Conservation (phyloP, 2,329 filamentous ascomycete species). For the Penicillium janthinellum region DNA sequence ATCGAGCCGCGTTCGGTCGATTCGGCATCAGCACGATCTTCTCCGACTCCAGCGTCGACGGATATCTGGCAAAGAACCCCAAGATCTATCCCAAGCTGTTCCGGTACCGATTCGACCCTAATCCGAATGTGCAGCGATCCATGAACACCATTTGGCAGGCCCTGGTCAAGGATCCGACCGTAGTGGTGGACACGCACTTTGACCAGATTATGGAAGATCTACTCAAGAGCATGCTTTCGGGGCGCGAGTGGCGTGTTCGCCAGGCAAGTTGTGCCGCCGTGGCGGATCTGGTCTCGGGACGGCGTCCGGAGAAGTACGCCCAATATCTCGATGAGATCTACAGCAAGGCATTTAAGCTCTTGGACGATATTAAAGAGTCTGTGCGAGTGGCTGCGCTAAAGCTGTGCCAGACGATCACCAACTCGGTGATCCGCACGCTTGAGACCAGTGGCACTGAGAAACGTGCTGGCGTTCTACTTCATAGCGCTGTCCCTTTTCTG, state of each 20-base stretch:
- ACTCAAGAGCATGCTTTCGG: conserved; percentile 74
- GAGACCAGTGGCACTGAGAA: conserved; percentile 70
- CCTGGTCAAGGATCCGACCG: conserved; percentile 82
- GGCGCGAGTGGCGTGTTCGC: conserved; percentile 89
- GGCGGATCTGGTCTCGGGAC: conserved; percentile 81
- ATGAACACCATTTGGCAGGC: conserved; percentile 99
- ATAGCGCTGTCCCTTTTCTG: conserved; percentile 85
- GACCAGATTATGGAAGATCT: conserved; percentile 87
- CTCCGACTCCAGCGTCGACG: conserved; percentile 73
- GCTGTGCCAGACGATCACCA: conserved; percentile 81
- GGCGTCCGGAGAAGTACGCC: conserved; percentile 75
- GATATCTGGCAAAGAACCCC: conserved; percentile 75
- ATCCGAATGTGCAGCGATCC: conserved; percentile 84
- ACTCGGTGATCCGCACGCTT: conserved; percentile 79
- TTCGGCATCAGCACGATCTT: conserved; percentile 92
- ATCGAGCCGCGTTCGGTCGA: conserved; percentile 90
- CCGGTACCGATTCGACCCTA: conserved; percentile 93
- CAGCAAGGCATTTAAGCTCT: conserved; percentile 80
- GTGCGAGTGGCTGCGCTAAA: conserved; percentile 79
- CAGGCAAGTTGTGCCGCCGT: conserved; percentile 92
- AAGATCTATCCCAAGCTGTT: conserved; percentile 95
- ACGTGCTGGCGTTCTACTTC: conserved; percentile 76
- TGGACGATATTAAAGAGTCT: conserved; percentile 94
- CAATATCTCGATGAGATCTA: conserved; percentile 84
- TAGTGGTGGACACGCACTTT: conserved; percentile 78